A percentile compares a stretch with the other conserved stretches of the same genome.
Conservation (phyloP, 2,329 filamentous ascomycete genomes). For the Penicillium sp. region DNA sequence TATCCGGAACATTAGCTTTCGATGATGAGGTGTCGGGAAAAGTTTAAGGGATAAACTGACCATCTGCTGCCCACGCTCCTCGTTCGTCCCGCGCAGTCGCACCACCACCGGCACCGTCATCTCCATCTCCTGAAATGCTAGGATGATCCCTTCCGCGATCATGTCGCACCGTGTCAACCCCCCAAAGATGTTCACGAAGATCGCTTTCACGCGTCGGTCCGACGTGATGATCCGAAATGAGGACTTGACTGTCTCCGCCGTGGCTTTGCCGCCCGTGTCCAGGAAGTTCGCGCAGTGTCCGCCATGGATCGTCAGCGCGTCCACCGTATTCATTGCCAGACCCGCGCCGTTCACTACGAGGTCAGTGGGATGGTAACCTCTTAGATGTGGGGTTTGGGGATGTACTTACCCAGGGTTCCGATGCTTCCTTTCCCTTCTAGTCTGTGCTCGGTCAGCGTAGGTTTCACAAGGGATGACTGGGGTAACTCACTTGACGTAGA, state of each 20-base stretch:
- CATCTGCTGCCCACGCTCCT: slow-evolving; percentile 59
- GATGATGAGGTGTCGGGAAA: too few species aligned
- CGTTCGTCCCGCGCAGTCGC: slow-evolving; percentile 64
- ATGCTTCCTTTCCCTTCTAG: slow-evolving; percentile 52
- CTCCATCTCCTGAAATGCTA: slow-evolving; percentile 62
- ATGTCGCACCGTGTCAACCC: slow-evolving; percentile 67
- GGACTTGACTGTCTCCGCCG: slow-evolving; percentile 66
- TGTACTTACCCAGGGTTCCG: slow-evolving; percentile 55
- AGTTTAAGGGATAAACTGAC: too few species aligned
- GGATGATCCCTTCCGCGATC: slow-evolving; percentile 66
- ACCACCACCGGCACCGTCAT: slow-evolving; percentile 65
- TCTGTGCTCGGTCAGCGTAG: slow-evolving; percentile 19
- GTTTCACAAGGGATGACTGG: too few species aligned
- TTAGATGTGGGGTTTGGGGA: too few species aligned
- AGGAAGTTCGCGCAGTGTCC: slow-evolving; percentile 73
- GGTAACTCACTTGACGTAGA: slow-evolving; percentile 69
- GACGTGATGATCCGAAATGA: slow-evolving; percentile 65
- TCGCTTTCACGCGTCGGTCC: slow-evolving; percentile 62
- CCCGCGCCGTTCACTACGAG: slow-evolving; percentile 69
- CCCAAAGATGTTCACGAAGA: slow-evolving; percentile 65
- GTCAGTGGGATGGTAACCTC: too few species aligned
- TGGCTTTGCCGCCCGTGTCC: slow-evolving; percentile 83
- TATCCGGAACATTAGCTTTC: too few species aligned
- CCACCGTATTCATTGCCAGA: slow-evolving; percentile 82
- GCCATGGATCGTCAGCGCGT: slow-evolving; percentile 61